phyloP scores from a whole-genome alignment of 495 filamentous ascomycete genomes.

The Stereocaulon alpinum region DNA sequence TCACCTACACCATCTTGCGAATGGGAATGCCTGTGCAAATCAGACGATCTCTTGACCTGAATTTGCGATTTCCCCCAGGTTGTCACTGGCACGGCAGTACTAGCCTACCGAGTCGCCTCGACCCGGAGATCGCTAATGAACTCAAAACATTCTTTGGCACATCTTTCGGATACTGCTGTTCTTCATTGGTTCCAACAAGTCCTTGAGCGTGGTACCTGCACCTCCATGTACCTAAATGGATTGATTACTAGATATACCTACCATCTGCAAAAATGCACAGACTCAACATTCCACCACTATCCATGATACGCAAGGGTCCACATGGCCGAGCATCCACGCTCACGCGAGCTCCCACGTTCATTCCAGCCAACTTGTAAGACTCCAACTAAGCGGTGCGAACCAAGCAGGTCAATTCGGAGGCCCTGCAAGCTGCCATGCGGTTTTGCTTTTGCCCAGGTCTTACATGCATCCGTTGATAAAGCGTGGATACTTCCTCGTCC shows the following conservation, averaged over 20 bases:
- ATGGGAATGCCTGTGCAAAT: neutral
- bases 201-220: neutral
- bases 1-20: neutral
- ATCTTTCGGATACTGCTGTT: neutral
- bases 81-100: conserved; percentile 5
- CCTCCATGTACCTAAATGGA: neutral
- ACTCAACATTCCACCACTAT: neutral
- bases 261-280: neutral
- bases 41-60: neutral
- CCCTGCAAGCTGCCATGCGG: neutral
- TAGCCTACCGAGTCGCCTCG: conserved; percentile 1
- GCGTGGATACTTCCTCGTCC: neutral
- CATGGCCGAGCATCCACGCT: neutral
- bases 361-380: neutral
- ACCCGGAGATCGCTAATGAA: neutral
- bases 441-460: neutral
- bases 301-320: neutral
- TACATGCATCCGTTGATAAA: neutral
- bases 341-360: neutral
- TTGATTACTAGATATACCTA: neutral
- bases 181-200: neutral
- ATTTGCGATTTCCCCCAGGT: neutral
- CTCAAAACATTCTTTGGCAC: neutral
- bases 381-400: conserved; percentile 1
- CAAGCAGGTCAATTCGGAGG: neutral